Evolutionary conservation across 345 rosid genomes (phyloP).

Genomic region (Psidium guajava): DNA sequence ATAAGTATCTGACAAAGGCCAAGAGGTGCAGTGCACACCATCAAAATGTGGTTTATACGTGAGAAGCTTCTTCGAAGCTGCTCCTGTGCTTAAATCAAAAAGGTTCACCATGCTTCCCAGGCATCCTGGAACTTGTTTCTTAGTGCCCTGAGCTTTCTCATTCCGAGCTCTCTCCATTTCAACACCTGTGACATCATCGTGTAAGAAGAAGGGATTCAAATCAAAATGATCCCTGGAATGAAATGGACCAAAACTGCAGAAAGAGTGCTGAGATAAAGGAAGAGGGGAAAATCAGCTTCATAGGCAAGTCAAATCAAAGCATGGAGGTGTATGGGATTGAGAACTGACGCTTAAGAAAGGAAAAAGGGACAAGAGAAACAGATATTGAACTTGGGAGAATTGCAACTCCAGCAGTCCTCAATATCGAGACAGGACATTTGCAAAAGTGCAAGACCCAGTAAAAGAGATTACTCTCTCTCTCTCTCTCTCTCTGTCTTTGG

Average conservation of each 20-base stretch:
- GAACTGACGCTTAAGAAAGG: not conserved
- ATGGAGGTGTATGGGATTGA: not conserved
- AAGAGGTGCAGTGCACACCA: constrained; percentile 26
- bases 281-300: not conserved
- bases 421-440: no score
- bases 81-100: constrained; percentile 49
- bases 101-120: constrained; percentile 60
- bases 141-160: constrained; percentile 34
- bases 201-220: not conserved
- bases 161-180: constrained; percentile 49
- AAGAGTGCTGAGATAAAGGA: not conserved
- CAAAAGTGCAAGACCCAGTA: no score
- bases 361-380: not conserved
- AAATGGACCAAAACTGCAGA: not conserved
- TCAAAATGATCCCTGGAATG: not conserved
- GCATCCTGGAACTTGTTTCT: constrained; percentile 66
- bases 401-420: not conserved
- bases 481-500: not conserved
- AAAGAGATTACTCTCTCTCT: no score
- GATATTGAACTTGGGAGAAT: not conserved
- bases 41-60: constrained; percentile 39
- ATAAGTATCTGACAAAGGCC: not conserved
- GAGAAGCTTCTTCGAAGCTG: constrained; percentile 43
- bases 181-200: constrained; percentile 18
- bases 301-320: not conserved